Base-by-base conservation (phyloP, 139 green algal genomes). In the Micractinium sp. region DNA sequence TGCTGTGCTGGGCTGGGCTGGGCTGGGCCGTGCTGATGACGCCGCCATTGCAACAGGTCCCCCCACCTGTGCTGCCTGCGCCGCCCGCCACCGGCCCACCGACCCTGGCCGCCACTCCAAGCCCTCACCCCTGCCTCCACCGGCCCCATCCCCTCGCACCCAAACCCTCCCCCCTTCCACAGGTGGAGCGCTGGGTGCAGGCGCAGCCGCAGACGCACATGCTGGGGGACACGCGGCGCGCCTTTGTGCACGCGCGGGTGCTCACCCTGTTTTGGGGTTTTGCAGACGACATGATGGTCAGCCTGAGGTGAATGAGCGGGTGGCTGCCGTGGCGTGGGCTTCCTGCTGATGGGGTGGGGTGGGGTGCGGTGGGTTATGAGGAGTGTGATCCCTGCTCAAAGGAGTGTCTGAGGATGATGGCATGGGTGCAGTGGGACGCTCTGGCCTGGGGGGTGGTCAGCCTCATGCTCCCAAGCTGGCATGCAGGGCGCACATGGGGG, bases 171-270 rank as follows among this genome's bases (percentile, higher is more conserved):
- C 38, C 0, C 75, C 38, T 31, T 1, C 5, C 71, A 5, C 77
- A 82, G 77, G 77, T 56, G 38, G 41, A 82, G 38, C 19, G 38
- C 7, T 82, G 77, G 83, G 39, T 88, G 35, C 14, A 63, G 36
- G 82, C 22, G 60, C 88, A 91, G 83, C 9, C 80, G 73, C 80
- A 87, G 39, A 53, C 84, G 19, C n/a, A 23, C 22, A 7, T 91
- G 39, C 77, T 91, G 84, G 20, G 38, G 27, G 38, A 75, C 41
- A 78, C 15, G 3, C 82, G 61, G 31, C 75, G 9, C 38, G 88
- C 81, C 74, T 91, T 91, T 77, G 19, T 91, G 18, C 88, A 91
- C 63, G 88, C 88, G 4, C 88, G 88, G 15, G 38, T 88, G 29
- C 56, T 91, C 61, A 69, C 88, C 29, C 5, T 87, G 0, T 75